Evolutionary conservation across 2,329 filamentous ascomycete genomes (phyloP), one percentile per base, ranked within the genome.

Genomic region (Calycina marina): DNA sequence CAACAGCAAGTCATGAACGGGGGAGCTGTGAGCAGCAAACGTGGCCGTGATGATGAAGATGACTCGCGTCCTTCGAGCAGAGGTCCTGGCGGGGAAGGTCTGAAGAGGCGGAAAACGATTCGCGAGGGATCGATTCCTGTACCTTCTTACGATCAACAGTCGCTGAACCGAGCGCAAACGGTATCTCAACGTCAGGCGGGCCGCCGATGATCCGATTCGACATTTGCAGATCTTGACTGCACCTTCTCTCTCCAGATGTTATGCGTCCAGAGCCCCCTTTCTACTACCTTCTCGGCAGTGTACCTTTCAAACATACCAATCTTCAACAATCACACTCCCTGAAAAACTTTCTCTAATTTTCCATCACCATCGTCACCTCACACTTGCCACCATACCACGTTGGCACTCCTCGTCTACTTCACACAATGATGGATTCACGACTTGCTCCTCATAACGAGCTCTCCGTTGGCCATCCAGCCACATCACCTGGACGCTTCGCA

Each of bases 41-140:
- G 60, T 13, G 54, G 57, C 4, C 52, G 60, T 9, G 59, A 62
- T 36, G 60, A 63, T 24, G 60, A 61, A 25, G 61, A 62, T 29
- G 49, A 56, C 36, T 62, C 66, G 31, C 74, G 79, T 9, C 69
- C 77, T 14, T 65, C 71, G 24, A 75, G 67, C 48, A 58, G 63
- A 40, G 62, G 59, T 37, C 57, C 61, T 15, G 56, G 56, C 20
- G 36, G 37, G 5, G 71, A 76, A 27, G 64, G 67, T 14, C 56
- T 78, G 37, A 92, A 92, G 61, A 74, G 84, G 44, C 75, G 82
- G 41, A 88, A 86, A 63, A 86, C 80, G 0, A 64, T 80, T 43
- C 68, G 72, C 40, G 75, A 82, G 45, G 60, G 64, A 8, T 58
- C 62, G 2, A 61, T 67, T n/a, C 57, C 66, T n/a, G 47, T 59